Evolutionary conservation across 495 filamentous ascomycete genomes (phyloP), one percentile per base, ranked within the genome.

Genomic region (Aspergillus baeticus): DNA sequence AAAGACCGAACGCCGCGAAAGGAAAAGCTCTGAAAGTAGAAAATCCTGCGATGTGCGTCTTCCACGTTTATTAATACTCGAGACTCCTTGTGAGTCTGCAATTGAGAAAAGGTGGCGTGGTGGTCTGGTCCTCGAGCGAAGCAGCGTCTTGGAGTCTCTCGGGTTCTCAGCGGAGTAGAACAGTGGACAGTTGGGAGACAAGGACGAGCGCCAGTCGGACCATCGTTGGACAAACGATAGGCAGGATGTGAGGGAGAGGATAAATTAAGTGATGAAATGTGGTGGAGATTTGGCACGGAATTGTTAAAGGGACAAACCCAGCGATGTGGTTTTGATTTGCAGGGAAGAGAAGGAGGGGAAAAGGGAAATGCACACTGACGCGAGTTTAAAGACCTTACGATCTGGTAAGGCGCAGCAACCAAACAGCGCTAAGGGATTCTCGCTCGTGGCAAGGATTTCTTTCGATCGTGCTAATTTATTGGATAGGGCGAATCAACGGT

Each of bases 301-400:
- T 43, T 51, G 31, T 35, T 18, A 13, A 34, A 41, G 44, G 29
- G 18, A 35, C 35, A 34, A 43, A 54, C 63, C 70, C 72, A 66
- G 64, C 58, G 63, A 46, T 65, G 64, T 71, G 70, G 72, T 70
- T 73, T 69, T 71, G 64, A 64, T 39, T 63, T 73, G 65, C 70
- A 73, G 70, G 70, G 67, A 55, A 60, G 61, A 51, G 51, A 31
- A 42, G 39, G 38, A 31, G 50, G 44, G 44, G 57, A 59, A 41
- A 48, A 53, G 46, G 35, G 21, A 52, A 17, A 41, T 8, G 23
- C 15, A 47, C 26, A 22, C 21, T 45, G 15, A 34, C 14, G 41
- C 39, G 31, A 53, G 50, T 42, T 20, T 45, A 26, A 13, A 23
- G 20, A 45, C 21, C 42, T 45, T 29, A 45, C 42, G 42, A 45